Conservation (phyloP, 2,329 filamentous ascomycete genomes). For the Colletotrichum shisoi region DNA sequence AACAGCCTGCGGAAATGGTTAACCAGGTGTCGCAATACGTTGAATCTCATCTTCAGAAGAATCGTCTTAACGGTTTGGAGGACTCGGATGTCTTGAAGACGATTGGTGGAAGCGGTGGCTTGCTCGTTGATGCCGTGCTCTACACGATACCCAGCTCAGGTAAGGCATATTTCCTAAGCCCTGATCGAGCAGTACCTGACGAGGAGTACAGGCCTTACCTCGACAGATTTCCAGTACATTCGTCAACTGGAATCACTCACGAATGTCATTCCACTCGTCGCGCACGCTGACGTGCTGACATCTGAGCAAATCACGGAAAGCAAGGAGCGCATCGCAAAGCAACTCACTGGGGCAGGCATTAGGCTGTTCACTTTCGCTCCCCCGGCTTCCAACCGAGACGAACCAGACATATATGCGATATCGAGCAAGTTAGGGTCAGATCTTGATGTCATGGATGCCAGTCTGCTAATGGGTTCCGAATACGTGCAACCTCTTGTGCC, state of each 20-base stretch:
- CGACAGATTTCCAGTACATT: slow-evolving; percentile 73
- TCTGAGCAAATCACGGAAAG: slow-evolving; percentile 62
- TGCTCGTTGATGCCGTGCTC: slow-evolving; percentile 83
- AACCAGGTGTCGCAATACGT: slow-evolving; percentile 74
- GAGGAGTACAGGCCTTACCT: slow-evolving; percentile 50
- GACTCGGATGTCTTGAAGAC: slow-evolving; percentile 79
- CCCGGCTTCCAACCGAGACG: slow-evolving; percentile 43
- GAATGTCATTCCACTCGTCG: slow-evolving; percentile 84
- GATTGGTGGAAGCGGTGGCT: slow-evolving; percentile 81
- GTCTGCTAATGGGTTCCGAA: slow-evolving; percentile 88
- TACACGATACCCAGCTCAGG: slow-evolving; percentile 77
- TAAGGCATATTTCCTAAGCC: slow-evolving; percentile 53
- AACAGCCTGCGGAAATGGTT: slow-evolving; percentile 60
- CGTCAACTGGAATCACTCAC: slow-evolving; percentile 74
- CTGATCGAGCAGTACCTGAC: slow-evolving; percentile 51
- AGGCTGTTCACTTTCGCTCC: slow-evolving; percentile 72
- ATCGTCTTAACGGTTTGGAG: slow-evolving; percentile 65
- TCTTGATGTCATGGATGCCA: slow-evolving; percentile 87
- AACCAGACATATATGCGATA: slow-evolving; percentile 71
- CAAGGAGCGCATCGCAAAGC: slow-evolving; percentile 66
- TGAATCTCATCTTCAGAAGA: slow-evolving; percentile 72
- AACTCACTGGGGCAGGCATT: slow-evolving; percentile 66
- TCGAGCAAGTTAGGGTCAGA: slow-evolving; percentile 78
- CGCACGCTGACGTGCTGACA: slow-evolving; percentile 75
- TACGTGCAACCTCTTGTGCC: slow-evolving; percentile 81